Percentiles rank a stretch among this genome's conserved stretches.
These are phyloP conservation scores for Dissoconium aciculare DNA, from an alignment of 2,329 filamentous ascomycete species.

Conservation along the genomic window DNA sequence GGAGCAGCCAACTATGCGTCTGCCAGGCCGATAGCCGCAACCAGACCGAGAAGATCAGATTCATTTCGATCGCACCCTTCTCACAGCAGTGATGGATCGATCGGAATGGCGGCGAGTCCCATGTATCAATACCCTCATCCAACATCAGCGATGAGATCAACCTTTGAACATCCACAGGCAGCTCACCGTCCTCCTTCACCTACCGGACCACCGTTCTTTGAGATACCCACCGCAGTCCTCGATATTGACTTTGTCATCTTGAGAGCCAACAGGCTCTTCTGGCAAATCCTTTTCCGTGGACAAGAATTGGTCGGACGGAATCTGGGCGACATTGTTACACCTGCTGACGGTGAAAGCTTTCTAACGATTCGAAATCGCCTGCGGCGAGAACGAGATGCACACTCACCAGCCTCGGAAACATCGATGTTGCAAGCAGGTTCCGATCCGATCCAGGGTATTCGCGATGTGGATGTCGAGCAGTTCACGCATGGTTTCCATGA, in stretches of 20 bases:
- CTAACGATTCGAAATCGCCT: constrained; percentile 31
- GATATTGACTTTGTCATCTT: constrained; percentile 35
- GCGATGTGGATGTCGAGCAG: constrained; percentile 30
- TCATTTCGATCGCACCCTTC: constrained; percentile 22
- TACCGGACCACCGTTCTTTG: constrained; percentile 6
- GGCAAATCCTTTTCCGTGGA: constrained; percentile 28
- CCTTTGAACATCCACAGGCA: constrained; percentile 9
- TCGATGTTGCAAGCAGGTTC: constrained; percentile 32
- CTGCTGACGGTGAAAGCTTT: constrained; percentile 29
- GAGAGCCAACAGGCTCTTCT: constrained; percentile 32
- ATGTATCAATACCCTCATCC: constrained; percentile 11
- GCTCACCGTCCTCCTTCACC: neutral
- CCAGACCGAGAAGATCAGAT: constrained; percentile 18
- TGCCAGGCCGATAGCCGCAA: constrained; percentile 14
- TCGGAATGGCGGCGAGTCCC: constrained; percentile 6
- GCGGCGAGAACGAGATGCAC: constrained; percentile 32
- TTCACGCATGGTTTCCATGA: constrained; percentile 31
- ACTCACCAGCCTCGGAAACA: constrained; percentile 36
- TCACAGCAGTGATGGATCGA: constrained; percentile 18
- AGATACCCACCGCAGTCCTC: constrained; percentile 28
- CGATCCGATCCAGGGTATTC: constrained; percentile 29
- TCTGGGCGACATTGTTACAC: constrained; percentile 31
- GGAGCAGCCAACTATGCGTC: constrained; percentile 6
- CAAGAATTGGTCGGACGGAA: constrained; percentile 26
- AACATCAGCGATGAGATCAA: constrained; percentile 8